A percentile compares a stretch with the other conserved stretches of the same genome.
Evolutionary conservation across 2,329 filamentous ascomycete genomes (phyloP).

Genomic region (Domatiomyces globalis): DNA sequence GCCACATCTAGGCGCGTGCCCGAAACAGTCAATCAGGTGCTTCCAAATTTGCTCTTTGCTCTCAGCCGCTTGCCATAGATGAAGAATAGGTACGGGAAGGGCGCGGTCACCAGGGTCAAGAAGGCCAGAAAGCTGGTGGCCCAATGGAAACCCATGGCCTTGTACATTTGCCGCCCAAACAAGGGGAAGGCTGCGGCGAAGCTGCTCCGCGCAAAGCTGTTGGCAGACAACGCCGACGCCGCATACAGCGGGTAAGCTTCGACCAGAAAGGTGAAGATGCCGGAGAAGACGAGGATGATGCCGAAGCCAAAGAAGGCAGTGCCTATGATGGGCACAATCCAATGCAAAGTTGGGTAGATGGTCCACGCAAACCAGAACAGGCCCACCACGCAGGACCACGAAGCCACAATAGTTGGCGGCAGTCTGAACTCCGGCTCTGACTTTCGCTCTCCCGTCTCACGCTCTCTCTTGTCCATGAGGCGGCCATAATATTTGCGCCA

Average conservation of each 20-base stretch:
- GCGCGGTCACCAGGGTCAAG: slow-evolving; percentile 29
- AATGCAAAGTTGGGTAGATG: slow-evolving; percentile 58
- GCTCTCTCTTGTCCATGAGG: slow-evolving; percentile 27
- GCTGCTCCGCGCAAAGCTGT: slow-evolving; percentile 61
- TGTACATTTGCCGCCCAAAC: slow-evolving; percentile 24
- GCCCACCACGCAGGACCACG: slow-evolving; percentile 61
- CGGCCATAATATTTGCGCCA: slow-evolving; percentile 33
- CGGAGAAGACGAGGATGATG: slow-evolving; percentile 63
- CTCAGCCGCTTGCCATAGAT: slow-evolving; percentile 34
- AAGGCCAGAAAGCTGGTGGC: slow-evolving; percentile 29
- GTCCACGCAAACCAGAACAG: slow-evolving; percentile 88
- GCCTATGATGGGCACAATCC: slow-evolving; percentile 62
- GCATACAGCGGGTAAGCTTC: slow-evolving; percentile 38
- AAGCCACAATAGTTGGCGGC: slow-evolving; percentile 59
- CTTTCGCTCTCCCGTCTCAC: slow-evolving; percentile 25
- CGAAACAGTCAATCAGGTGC: not conserved
- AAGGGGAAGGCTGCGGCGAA: slow-evolving; percentile 59
- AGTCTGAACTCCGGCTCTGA: slow-evolving; percentile 80
- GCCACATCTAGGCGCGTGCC: not conserved
- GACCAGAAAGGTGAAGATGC: slow-evolving; percentile 79
- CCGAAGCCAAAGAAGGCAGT: slow-evolving; percentile 57
- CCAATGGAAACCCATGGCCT: slow-evolving; percentile 26
- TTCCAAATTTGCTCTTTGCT: slow-evolving; percentile 29
- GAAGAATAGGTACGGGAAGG: slow-evolving; percentile 38
- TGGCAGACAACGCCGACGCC: slow-evolving; percentile 59